Evolutionary conservation across 768 basidiomycete genomes (phyloP).

Genomic region (Hygrophorus pudorinus): DNA sequence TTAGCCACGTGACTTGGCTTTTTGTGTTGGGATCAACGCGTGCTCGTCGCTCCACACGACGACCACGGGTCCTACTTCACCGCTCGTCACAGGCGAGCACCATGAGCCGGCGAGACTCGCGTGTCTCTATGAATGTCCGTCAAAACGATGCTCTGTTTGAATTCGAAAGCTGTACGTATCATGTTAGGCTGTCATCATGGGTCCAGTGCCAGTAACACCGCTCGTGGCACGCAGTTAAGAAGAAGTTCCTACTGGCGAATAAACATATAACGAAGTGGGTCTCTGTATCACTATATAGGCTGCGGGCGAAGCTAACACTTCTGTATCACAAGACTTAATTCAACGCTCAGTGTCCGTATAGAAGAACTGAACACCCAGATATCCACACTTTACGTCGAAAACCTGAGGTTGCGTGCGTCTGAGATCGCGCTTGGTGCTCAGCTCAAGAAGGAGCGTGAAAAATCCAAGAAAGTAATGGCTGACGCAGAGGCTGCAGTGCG

Average conservation of each 20-base stretch:
- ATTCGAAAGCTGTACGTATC: slow-evolving; percentile 71
- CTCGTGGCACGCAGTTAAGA: slow-evolving; percentile 61
- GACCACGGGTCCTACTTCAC: not conserved
- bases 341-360: slow-evolving; percentile 72
- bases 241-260: slow-evolving; percentile 84
- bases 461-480: slow-evolving; percentile 57
- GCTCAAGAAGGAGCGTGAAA: slow-evolving; percentile 74
- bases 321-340: slow-evolving; percentile 53
- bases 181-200: slow-evolving; percentile 8
- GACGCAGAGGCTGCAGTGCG: slow-evolving; percentile 70
- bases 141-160: slow-evolving; percentile 77
- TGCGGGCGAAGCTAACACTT: not conserved
- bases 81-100: slow-evolving; percentile 20
- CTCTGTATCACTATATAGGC: not conserved
- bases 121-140: slow-evolving; percentile 51
- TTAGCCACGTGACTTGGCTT: no score
- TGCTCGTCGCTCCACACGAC: slow-evolving; percentile 3
- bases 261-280: slow-evolving; percentile 85
- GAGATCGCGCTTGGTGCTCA: slow-evolving; percentile 69
- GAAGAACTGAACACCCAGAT: slow-evolving; percentile 81
- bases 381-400: slow-evolving; percentile 74
- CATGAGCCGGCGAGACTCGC: slow-evolving; percentile 54
- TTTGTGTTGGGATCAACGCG: no score
- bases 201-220: slow-evolving; percentile 9
- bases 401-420: slow-evolving; percentile 70